Evolutionary conservation across 2,329 filamentous ascomycete genomes (phyloP), one percentile per base, ranked within the genome.

Genomic region (Aspergillus ochraceoroseus): DNA sequence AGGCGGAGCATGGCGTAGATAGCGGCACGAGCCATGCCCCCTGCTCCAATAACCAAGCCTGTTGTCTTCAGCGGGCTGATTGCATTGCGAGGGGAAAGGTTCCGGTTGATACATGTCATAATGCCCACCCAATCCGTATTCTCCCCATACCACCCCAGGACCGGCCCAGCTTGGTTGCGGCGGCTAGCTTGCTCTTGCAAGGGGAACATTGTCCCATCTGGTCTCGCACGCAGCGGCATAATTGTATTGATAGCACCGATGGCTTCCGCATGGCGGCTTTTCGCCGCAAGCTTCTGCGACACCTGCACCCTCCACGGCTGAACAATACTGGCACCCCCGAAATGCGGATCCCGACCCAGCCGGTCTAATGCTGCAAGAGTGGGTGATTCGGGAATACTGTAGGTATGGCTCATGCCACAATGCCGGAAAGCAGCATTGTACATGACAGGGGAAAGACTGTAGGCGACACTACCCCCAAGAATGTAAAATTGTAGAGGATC

Each of bases 1-100:
- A 89, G 71, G 52, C 85, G 83, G 15, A 89, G 71, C 76, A 90
- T 80, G 1, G 85, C 80, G 52, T 90, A 90, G 2, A 87, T 76
- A 2, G 84, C 82, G 2, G 85, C 83, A 44, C 85, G 74, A 6
- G 83, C 85, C 84, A 89, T 89, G 5, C 85, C 85, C 29, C 76
- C 76, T n/a, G 76, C 74, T 7, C 76, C 76, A 47, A 77, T 69
- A 3, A 80, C 67, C 3, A 80, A 58, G 9, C 70, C 74, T 3
- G 73, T 74, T 1, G 70, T 74, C 32, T 66, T 71, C 7, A 67
- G 60, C 4, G 64, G 61, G 32, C 73, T 70, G 22, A 80, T 73
- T 0, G 74, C 72, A 46, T 79, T 79, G 11, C 66, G 62, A 3
- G 66, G 66, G 3, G 66, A 68, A 13, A 70, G 58, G 39, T 66